Percentiles rank a stretch among this genome's conserved stretches.
phyloP scores from a whole-genome alignment of 2,329 filamentous ascomycete species.

The Bipolaris zeicola region DNA sequence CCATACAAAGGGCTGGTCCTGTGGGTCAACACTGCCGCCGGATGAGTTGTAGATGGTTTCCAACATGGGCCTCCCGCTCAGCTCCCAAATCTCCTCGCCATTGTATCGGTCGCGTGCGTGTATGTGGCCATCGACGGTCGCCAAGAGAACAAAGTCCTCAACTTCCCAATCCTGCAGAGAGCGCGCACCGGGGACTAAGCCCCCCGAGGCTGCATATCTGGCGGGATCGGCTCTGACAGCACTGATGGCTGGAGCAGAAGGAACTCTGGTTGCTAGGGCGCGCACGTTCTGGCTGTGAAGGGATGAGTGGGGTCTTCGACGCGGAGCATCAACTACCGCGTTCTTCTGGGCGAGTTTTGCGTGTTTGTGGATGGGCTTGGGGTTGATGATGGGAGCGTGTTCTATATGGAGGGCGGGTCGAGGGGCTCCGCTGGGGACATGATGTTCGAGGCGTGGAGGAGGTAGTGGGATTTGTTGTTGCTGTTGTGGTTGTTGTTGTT shows the following conservation, averaged over 20 bases:
- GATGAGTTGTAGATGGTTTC: slow-evolving; percentile 79
- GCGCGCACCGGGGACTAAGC: slow-evolving; percentile 76
- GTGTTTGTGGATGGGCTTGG: slow-evolving; percentile 3
- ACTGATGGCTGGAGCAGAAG: slow-evolving; percentile 79
- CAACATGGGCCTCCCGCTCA: slow-evolving; percentile 86
- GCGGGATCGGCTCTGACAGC: slow-evolving; percentile 94
- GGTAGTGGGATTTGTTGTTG: background rate
- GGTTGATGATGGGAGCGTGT: slow-evolving; percentile 17
- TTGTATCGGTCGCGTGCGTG: slow-evolving; percentile 89
- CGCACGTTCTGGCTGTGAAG: slow-evolving; percentile 69
- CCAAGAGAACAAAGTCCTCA: slow-evolving; percentile 99
- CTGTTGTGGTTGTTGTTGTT: slow-evolving; percentile 9
- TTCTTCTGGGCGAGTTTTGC: slow-evolving; percentile 15
- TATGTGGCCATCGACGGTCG: slow-evolving; percentile 98
- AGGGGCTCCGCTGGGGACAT: slow-evolving; percentile 31
- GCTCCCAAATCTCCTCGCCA: slow-evolving; percentile 82
- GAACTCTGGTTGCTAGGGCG: slow-evolving; percentile 85
- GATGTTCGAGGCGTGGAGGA: slow-evolving; percentile 17
- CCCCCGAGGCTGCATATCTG: slow-evolving; percentile 54
- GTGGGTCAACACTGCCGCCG: slow-evolving; percentile 34
- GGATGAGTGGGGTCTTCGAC: slow-evolving; percentile 34
- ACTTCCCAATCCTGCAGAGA: slow-evolving; percentile 99
- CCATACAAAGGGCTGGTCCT: slow-evolving; percentile 88
- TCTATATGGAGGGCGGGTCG: slow-evolving; percentile 36
- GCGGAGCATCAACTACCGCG: slow-evolving; percentile 24